Conservation (phyloP, 805 yeast genomes). For the Lachancea fermentati region DNA sequence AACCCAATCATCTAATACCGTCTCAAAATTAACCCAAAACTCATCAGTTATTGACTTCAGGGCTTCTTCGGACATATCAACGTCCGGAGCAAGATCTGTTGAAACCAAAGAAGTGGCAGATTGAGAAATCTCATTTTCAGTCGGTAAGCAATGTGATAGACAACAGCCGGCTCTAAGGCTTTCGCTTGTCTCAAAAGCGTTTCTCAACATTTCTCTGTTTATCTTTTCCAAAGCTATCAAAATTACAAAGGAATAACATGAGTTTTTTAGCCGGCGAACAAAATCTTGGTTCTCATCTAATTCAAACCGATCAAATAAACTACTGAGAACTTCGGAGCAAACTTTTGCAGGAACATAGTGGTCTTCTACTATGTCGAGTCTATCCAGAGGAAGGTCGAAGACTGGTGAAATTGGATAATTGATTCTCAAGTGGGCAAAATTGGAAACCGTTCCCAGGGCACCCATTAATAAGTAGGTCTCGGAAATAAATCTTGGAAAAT, state of each 20-base stretch:
- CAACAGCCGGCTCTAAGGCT: background rate
- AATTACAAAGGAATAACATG: conserved; percentile 5
- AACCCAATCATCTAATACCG: background rate
- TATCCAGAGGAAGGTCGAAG: conserved; percentile 7
- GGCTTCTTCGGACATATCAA: conserved; percentile 2
- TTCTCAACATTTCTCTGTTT: conserved; percentile 3
- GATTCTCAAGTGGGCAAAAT: background rate
- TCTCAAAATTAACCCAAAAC: conserved; percentile 7
- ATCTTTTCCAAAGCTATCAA: conserved; percentile 2
- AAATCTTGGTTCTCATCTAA: conserved; percentile 3
- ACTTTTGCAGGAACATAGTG: conserved; percentile 1
- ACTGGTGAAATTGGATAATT: conserved; percentile 1
- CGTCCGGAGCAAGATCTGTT: background rate
- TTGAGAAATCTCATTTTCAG: background rate
- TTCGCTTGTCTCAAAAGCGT: background rate
- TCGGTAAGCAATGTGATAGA: background rate
- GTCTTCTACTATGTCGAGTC: conserved; percentile 3
- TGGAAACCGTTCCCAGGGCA: background rate
- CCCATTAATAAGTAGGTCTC: conserved; percentile 4
- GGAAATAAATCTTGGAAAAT: conserved; percentile 2
- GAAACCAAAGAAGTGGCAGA: background rate
- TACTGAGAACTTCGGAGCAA: background rate
- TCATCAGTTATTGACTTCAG: conserved; percentile 7
- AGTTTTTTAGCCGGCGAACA: conserved; percentile 1
- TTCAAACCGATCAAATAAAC: conserved; percentile 2